Evolutionary conservation across 768 basidiomycete genomes (phyloP), one percentile per base, ranked within the genome.

Genomic region (Rhizopogon vesiculosus): DNA sequence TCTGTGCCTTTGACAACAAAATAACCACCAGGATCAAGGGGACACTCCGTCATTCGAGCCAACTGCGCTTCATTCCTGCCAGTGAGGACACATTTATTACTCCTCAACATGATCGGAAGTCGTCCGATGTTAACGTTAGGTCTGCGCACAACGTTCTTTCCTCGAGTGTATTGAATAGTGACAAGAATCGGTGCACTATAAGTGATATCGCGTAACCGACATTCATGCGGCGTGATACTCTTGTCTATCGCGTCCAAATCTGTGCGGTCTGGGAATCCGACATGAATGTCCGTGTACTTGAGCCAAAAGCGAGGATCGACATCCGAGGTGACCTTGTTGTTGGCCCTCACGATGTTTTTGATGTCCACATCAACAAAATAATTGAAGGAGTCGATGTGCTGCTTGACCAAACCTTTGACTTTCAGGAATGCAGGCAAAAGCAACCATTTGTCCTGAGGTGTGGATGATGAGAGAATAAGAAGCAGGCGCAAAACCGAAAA

Each of bases 1-100:
- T 99, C 96, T 42, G 96, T 99, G 39, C 96, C 96, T 72, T 95
- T 98, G 51, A 99, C 97, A 56, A 99, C 89, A 70, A 99, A 99
- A 69, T 98, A 98, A 3, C 97, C 97, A n/a, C 97, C 97, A 10
- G 97, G 96, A 74, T 99, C 97, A 56, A 98, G 78, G 3, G 97
- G 97, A 70, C 97, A 99, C 72, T 99, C 97, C 10, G 82, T 85
- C 93, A 98, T 95, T 40, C 84, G 78, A n/a, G 97, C 97, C 22
- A 98, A 78, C 61, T 95, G 85, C 13, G 82, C 80, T 53, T 92
- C 89, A 25, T 74, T 83, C 62, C 83, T 82, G 3, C 86, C 87
- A 16, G 87, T 87, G 62, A 99, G 74, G 42, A 93, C 86, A 70
- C 97, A 99, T 71, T 97, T 93, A 78, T 87, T 95, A 69, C 92